Conservation (phyloP, 495 filamentous ascomycete genomes). For the Lophium mytilinum region DNA sequence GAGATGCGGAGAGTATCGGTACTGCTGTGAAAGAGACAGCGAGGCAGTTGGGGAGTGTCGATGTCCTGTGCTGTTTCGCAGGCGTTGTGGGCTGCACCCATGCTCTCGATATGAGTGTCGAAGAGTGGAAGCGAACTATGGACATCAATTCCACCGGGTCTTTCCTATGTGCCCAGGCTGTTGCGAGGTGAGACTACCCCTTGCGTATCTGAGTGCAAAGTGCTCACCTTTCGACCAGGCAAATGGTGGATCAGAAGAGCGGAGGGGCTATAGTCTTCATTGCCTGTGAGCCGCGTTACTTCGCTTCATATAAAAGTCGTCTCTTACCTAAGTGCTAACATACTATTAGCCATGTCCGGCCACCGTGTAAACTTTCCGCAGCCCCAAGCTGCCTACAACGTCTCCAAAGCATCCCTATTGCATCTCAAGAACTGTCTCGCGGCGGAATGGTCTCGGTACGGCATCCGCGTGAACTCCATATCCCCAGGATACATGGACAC, state of each 20-base stretch:
- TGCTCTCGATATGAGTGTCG: slow-evolving; percentile 46
- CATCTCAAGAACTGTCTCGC: slow-evolving; percentile 53
- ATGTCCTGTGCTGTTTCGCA: slow-evolving; percentile 57
- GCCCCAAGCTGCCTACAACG: slow-evolving; percentile 63
- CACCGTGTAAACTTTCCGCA: slow-evolving; percentile 62
- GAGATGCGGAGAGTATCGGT: slow-evolving; percentile 34
- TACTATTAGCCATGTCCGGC: slow-evolving; percentile 48
- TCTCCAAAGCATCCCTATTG: slow-evolving; percentile 56
- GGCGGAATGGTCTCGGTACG: slow-evolving; percentile 55
- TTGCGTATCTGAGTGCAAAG: slow-evolving; percentile 34
- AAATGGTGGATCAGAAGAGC: slow-evolving; percentile 25
- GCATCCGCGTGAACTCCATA: slow-evolving; percentile 62
- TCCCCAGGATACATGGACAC: slow-evolving; percentile 77
- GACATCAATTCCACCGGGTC: slow-evolving; percentile 63
- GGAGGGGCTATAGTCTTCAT: slow-evolving; percentile 61
- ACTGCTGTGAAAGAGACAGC: slow-evolving; percentile 37
- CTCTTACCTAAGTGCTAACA: not conserved
- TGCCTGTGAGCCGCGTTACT: slow-evolving; percentile 36
- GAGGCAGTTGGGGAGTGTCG: slow-evolving; percentile 43
- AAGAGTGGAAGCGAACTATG: slow-evolving; percentile 50
- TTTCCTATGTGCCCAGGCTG: slow-evolving; percentile 61
- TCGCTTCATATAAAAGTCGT: not conserved
- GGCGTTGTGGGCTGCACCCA: slow-evolving; percentile 56
- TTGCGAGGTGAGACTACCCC: slow-evolving; percentile 37
- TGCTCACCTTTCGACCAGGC: slow-evolving; percentile 18